Base-by-base conservation (phyloP, 768 basidiomycete genomes). In the Lepiota subincarnata region DNA sequence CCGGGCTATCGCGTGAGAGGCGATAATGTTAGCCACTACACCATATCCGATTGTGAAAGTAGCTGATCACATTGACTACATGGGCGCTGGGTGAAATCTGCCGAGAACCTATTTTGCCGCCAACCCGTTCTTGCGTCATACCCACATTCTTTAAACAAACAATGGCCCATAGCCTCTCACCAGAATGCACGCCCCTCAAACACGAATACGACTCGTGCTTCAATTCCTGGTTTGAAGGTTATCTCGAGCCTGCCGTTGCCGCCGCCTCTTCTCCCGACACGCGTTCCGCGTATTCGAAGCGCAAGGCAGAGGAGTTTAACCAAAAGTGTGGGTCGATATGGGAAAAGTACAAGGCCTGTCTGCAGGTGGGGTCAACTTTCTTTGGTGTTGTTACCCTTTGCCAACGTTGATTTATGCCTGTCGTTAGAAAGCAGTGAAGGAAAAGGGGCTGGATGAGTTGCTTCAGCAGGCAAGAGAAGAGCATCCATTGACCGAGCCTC, bases 151-250 rank as follows among this genome's bases (percentile, higher is more conserved):
- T n/a, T n/a, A n/a, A n/a, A n/a, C n/a, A n/a, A n/a, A n/a, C n/a
- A 54, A 90, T 92, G 90, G 84, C 91, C 0, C 77, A 84, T 57
- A 94, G 92, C 53, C 80, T 98, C 19, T 82, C 88, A 1, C 73
- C 82, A 7, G 80, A 84, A 73, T 98, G 96, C 71, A 97, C 95
- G 4, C 86, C 89, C 0, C 77, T 96, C 54, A 98, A 98, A 68
- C 82, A 83, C 48, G 72, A 82, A 51, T 98, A 97, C 66, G 95
- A 98, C 68, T 75, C 89, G 0, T 98, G 95, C 75, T 98, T 98
- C 74, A 97, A 97, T 63, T 82, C 88, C 6, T 98, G 95, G 96
- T 94, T 99, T 61, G 94, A 97, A 68, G 92, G 91, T 10, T 99
- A 98, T 67, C 83, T 98, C 19, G 88, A 93, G 63, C 93, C 93